Base-by-base conservation (phyloP, 2,329 filamentous ascomycete genomes). In the Lasiodiplodia citricola region DNA sequence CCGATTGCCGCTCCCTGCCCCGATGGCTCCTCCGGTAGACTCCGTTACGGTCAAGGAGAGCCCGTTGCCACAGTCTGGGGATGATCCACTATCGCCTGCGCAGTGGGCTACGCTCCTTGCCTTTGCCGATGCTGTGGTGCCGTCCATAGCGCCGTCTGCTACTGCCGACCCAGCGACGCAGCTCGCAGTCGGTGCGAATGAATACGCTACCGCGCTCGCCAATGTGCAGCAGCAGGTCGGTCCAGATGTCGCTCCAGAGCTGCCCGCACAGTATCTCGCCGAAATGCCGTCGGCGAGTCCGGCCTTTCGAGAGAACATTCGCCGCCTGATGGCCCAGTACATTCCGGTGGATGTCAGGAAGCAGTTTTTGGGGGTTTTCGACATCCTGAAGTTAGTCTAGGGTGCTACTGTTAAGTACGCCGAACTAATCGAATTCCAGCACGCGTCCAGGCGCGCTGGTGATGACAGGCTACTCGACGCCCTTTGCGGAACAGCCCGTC, bases 381-480 rank as follows among this genome's bases (percentile, higher is more conserved):
- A 80, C 66, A 77, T 85, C 3, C 79, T 90, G 23, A 83, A 87
- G 84, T 86, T 81, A 74, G 83, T 69, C 4, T 18, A 21, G 13
- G 5, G 31, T 60, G 37, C 21, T 66, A 2, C 37, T 47, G 74
- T 66, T 47, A 63, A 50, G 23, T 66, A 38, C 60, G 16, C 37
- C 31, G 51, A 31, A 44, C 50, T 68, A 68, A 55, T 69, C 74
- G 65, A 74, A 63, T 41, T 56, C 62, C 76, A 92, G 89, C 70
- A 89, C 88, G 25, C 85, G 87, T 41, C 77, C 85, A 3, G 91
- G 91, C 31, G 88, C 88, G 31, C 79, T 91, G 21, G 76, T 91
- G 6, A 81, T 92, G 57, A 93, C 91, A 0, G 90, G 91, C n/a
- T 87, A 89, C 75, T 83, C 86, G 71, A 87, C 85, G 0, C 87